These are phyloP conservation scores for Trichopus zeylanicus DNA, from an alignment of 116 monocot species.

Conservation along the genomic window DNA sequence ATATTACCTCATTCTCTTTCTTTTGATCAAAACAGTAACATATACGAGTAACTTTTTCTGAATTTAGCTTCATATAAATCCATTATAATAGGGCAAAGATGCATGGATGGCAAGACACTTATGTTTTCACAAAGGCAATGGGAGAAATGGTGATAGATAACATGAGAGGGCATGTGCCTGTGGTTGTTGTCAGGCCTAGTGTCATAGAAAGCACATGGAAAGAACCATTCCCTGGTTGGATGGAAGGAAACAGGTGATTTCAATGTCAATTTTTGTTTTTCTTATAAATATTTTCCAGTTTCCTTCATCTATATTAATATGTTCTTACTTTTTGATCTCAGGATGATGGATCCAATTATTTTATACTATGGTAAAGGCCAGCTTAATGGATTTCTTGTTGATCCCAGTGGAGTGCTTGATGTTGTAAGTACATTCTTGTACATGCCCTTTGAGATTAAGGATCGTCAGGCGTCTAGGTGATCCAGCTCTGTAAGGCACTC, in stretches of 20 bases:
- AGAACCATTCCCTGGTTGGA: slow-evolving; percentile 96
- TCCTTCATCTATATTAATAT: no score
- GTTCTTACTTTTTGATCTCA: slow-evolving; percentile 19
- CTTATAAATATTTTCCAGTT: no score
- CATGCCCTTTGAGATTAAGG: not conserved
- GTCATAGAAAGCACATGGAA: slow-evolving; percentile 73
- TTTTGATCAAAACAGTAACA: not conserved
- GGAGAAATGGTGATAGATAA: slow-evolving; percentile 79
- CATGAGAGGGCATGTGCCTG: slow-evolving; percentile 73
- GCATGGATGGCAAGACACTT: slow-evolving; percentile 90
- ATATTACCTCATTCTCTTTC: not conserved
- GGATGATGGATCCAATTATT: slow-evolving; percentile 92
- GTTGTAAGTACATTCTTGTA: slow-evolving; percentile 37
- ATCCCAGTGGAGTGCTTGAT: slow-evolving; percentile 70
- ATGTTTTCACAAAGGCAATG: slow-evolving; percentile 98
- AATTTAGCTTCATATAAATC: not conserved
- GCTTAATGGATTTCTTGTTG: slow-evolving; percentile 68
- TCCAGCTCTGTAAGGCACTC: not conserved
- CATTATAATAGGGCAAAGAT: slow-evolving; percentile 49
- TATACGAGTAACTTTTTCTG: no score
- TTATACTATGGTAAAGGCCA: slow-evolving; percentile 89
- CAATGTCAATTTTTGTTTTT: not conserved
- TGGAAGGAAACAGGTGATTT: slow-evolving; percentile 88
- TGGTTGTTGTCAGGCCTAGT: slow-evolving; percentile 76
- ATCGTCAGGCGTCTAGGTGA: no score